These are phyloP conservation scores for Urtica urens DNA, from an alignment of 306 rosid species.

Conservation along the genomic window DNA sequence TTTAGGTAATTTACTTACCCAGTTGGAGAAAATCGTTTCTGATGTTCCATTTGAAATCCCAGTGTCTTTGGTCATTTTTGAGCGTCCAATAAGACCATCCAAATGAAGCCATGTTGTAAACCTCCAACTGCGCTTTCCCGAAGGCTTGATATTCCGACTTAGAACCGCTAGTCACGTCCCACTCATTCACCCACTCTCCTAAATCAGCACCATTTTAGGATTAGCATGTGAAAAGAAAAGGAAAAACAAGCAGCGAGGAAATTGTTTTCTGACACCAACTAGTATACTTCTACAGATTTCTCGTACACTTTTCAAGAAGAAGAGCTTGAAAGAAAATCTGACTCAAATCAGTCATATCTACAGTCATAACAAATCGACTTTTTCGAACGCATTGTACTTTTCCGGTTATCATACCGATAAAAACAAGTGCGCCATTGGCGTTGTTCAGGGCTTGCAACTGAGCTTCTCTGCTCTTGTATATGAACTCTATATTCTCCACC, in stretches of 20 bases:
- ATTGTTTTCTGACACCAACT: no score
- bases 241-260: background rate
- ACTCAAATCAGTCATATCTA: no score
- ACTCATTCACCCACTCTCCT: conserved; percentile 56
- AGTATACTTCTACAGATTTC: no score
- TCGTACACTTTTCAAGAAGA: no score
- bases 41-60: conserved; percentile 89
- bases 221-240: no score
- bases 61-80: conserved; percentile 61
- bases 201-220: no score
- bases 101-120: conserved; percentile 60
- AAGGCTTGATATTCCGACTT: conserved; percentile 52
- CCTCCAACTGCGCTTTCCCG: conserved; percentile 73
- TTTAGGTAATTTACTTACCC: conserved; percentile 30
- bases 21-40: conserved; percentile 59
- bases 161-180: conserved; percentile 43
- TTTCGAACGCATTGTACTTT: no score
- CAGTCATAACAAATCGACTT: no score
- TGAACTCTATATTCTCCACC: conserved; percentile 52
- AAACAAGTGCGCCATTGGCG: conserved; percentile 68
- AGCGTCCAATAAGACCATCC: conserved; percentile 91
- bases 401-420: conserved; percentile 43
- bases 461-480: conserved; percentile 62
- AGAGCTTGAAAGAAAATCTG: no score
- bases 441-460: conserved; percentile 48